Base-by-base conservation (phyloP, 2,329 filamentous ascomycete genomes). In the Huntiella omanensis region DNA sequence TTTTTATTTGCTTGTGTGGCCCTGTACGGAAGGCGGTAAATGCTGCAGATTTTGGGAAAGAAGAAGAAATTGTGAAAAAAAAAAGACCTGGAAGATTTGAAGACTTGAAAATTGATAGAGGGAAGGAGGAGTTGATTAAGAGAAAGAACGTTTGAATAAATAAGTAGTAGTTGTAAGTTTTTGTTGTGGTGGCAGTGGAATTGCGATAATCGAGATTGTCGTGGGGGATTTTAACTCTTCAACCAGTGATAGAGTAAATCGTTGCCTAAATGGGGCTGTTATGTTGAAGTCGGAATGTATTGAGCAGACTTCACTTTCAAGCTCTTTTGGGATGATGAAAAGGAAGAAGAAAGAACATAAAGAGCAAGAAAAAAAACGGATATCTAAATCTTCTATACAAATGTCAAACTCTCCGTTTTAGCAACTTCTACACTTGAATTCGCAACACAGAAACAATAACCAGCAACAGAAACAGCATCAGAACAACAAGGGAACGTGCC, bases 191-290 rank as follows among this genome's bases (percentile, higher is more conserved):
- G 34, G 12, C 34, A 38, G 11, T 13, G 11, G 16, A 38, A 38
- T 28, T 28, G 22, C 8, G 22, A 28, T 13, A 38, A 13, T 13
- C 35, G 35, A 38, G 16, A 38, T 38, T 17, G 16, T 13, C 35
- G 35, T 28, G 22, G 22, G 22, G 22, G 8, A 28, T 28, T 28
- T 28, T 7, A 28, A 13, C 40, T 42, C 33, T 40, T 46, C 47
- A 49, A 34, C 47, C 47, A 41, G 47, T 49, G 43, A 49, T 49
- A 43, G 44, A 48, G 36, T 39, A 38, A 44, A 41, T 41, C 40
- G 33, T 19, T 32, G 28, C 28, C 40, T 13, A 41, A 41, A 41
- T 10, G n/a, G 40, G 40, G 28, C 5, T n/a, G n/a, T n/a, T 10
- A 38, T 7, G 22, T 28, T 28, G 22, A 28, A 28, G 22, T 10